Base-by-base conservation (phyloP, 305 asterid genomes). In the Andrographis paniculata region DNA sequence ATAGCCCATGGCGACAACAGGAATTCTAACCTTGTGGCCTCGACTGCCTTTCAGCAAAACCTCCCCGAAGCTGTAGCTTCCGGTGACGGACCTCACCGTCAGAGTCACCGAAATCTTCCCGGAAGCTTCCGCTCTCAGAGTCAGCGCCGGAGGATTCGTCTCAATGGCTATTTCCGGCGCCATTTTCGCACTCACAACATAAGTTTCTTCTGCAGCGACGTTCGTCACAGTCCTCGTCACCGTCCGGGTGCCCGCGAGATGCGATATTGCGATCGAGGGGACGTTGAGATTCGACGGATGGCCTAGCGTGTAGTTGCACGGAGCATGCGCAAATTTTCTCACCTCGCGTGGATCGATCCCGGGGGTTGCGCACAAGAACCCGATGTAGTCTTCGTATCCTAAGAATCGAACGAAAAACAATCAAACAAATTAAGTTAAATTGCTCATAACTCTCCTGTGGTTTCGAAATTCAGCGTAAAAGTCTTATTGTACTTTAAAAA, bases 361-460 rank as follows among this genome's bases (percentile, higher is more conserved):
- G 0, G 96, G 99, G 5, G 80, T 61, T 1, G 99, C 75, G 80
- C 99, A 92, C 61, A 92, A 60, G 89, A 92, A 92, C 27, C 99
- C 91, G 70, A 87, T n/a, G 79, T 87, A 92, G 71, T 92, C 99
- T 53, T 74, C 74, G 37, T 77, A 92, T 47, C 95, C 99, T 89
- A 45, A 39, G 35, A 54, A 30, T 39, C 47, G 35, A 35, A 58
- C 38, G 13, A 33, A 2, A 58, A n/a, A n/a, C n/a, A n/a, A n/a
- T n/a, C n/a, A n/a, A n/a, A n/a, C n/a, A n/a, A n/a, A n/a, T n/a
- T n/a, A n/a, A n/a, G n/a, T n/a, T n/a, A n/a, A n/a, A n/a, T n/a
- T n/a, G n/a, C n/a, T n/a, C n/a, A n/a, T n/a, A n/a, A n/a, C n/a
- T n/a, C n/a, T n/a, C n/a, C n/a, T n/a, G n/a, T n/a, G n/a, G n/a